Conservation (phyloP, 208 protist genomes). For the Herpetomonas tarakana region DNA sequence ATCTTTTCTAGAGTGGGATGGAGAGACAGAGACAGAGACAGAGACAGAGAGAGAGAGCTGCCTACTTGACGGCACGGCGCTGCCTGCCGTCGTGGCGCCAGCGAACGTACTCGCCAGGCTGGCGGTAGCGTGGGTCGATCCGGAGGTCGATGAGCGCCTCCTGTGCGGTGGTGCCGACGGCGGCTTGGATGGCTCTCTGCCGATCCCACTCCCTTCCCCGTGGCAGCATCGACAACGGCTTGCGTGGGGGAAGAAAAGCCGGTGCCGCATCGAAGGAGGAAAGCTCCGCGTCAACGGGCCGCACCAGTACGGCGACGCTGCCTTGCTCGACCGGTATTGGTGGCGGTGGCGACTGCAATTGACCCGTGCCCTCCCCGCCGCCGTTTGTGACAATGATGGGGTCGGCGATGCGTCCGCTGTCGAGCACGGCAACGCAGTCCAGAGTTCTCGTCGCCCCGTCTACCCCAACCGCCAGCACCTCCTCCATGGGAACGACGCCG, state of each 20-base stretch:
- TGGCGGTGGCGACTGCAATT: too few species aligned
- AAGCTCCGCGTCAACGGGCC: conserved; percentile 35
- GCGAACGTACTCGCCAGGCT: conserved; percentile 49
- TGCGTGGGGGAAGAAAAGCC: too few species aligned
- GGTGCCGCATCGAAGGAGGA: too few species aligned
- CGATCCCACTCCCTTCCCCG: conserved; percentile 79
- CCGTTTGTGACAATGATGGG: conserved; percentile 17
- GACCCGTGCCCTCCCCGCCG: too few species aligned
- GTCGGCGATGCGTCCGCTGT: conserved; percentile 28
- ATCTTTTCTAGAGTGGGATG: too few species aligned
- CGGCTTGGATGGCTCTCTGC: conserved; percentile 56
- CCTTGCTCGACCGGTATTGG: conserved; percentile 1
- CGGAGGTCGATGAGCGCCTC: conserved; percentile 65
- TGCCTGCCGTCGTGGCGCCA: background rate
- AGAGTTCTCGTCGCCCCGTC: conserved; percentile 1
- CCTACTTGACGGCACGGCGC: background rate
- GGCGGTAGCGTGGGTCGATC: conserved; percentile 68
- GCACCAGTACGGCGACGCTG: conserved; percentile 44
- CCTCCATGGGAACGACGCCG: conserved; percentile 18
- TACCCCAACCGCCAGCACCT: conserved; percentile 1
- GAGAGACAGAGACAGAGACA: too few species aligned
- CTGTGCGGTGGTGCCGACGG: conserved; percentile 56
- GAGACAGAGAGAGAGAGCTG: too few species aligned
- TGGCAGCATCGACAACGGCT: conserved; percentile 20
- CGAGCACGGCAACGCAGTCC: conserved; percentile 24